Evolutionary conservation across 768 basidiomycete genomes (phyloP).

Genomic region (Tulasnella sp.): DNA sequence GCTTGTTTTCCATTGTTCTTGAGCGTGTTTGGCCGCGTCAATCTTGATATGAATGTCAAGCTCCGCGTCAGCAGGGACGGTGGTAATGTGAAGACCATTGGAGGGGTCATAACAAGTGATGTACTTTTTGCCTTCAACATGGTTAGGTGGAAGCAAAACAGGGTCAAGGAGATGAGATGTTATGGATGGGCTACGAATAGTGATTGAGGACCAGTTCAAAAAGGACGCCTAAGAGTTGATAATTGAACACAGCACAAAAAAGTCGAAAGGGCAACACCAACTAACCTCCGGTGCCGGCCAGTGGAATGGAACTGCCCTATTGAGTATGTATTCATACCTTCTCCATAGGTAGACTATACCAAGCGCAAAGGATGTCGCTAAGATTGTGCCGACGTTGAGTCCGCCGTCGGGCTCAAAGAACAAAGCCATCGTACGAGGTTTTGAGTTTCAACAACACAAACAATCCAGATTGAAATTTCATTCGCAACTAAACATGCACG

Average conservation of each 20-base stretch:
- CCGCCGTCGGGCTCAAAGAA: constrained; percentile 5
- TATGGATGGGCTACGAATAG: constrained; percentile 46
- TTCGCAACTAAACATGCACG: no score
- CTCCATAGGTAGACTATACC: constrained; percentile 69
- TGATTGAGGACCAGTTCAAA: constrained; percentile 42
- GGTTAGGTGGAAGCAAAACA: constrained; percentile 38
- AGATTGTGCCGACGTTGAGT: not conserved
- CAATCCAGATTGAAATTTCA: no score
- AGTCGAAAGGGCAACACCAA: not conserved
- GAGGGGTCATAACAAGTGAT: constrained; percentile 91
- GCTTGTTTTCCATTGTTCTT: constrained; percentile 57
- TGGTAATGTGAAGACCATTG: constrained; percentile 68
- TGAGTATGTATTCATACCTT: constrained; percentile 60
- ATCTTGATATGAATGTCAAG: constrained; percentile 68
- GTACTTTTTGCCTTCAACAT: constrained; percentile 41
- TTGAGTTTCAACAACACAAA: no score
- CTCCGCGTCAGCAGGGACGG: constrained; percentile 59
- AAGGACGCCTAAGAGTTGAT: constrained; percentile 36
- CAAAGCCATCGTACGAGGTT: no score
- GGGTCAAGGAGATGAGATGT: constrained; percentile 48
- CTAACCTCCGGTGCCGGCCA: constrained; percentile 45
- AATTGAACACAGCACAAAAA: constrained; percentile 21
- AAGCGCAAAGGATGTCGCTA: constrained; percentile 37
- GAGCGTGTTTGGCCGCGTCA: constrained; percentile 45
- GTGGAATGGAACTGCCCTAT: constrained; percentile 57